A percentile compares a stretch with the other conserved stretches of the same genome.
Conservation (phyloP, 441 rosid species). For the Cnidoscolus chayamansa region DNA sequence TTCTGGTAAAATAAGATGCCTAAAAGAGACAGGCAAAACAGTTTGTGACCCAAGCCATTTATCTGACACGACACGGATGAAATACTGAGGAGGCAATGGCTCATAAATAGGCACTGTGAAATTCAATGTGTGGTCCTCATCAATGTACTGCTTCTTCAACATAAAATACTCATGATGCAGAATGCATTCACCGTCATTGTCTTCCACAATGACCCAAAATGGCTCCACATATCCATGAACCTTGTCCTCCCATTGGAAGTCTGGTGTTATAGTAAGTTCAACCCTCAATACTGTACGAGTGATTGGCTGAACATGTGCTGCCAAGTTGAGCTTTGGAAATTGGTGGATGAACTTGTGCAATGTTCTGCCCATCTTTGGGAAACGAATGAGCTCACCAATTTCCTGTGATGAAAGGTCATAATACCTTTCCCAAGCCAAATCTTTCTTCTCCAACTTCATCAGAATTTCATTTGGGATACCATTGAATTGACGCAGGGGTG, state of each 20-base stretch:
- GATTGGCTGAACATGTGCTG: slow-evolving; percentile 85
- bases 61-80: slow-evolving; percentile 85
- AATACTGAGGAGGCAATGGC: slow-evolving; percentile 92
- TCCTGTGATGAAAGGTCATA: slow-evolving; percentile 88
- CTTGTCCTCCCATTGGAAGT: slow-evolving; percentile 93
- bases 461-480: slow-evolving; percentile 78
- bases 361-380: slow-evolving; percentile 84
- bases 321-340: slow-evolving; percentile 76
- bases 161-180: slow-evolving; percentile 91
- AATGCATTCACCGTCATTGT: slow-evolving; percentile 83
- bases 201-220: slow-evolving; percentile 94
- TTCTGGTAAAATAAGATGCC: slow-evolving; percentile 93
- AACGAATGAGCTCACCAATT: slow-evolving; percentile 86
- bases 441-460: slow-evolving; percentile 88
- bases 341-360: slow-evolving; percentile 86
- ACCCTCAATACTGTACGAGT: slow-evolving; percentile 78
- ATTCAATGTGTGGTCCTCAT: slow-evolving; percentile 76
- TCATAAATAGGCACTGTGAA: slow-evolving; percentile 93
- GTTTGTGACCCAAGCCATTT: slow-evolving; percentile 92
- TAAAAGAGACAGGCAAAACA: slow-evolving; percentile 81
- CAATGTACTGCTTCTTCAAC: slow-evolving; percentile 83
- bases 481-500: slow-evolving; percentile 85
- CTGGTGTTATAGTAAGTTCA: slow-evolving; percentile 86
- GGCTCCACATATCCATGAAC: slow-evolving; percentile 93
- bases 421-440: slow-evolving; percentile 93